Conservation (phyloP, 768 basidiomycete species). For the Russula sp. region DNA sequence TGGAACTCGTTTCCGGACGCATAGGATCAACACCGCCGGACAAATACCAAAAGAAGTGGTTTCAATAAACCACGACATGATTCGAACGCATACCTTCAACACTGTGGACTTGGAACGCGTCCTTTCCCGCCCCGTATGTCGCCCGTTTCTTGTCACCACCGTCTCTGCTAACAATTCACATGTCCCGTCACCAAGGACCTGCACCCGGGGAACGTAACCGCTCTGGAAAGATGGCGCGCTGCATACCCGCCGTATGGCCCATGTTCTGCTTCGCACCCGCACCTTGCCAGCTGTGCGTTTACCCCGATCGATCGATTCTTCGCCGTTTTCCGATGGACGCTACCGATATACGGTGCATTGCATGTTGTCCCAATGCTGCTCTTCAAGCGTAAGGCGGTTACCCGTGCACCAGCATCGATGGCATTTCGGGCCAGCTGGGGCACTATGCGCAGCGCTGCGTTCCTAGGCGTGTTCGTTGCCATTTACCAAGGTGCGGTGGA, state of each 20-base stretch:
- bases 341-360: conserved; percentile 79
- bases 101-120: conserved; percentile 3
- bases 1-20: neutral
- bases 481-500: conserved; percentile 56
- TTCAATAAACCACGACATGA: conserved; percentile 11
- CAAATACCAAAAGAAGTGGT: conserved; percentile 6
- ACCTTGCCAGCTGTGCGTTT: conserved; percentile 47
- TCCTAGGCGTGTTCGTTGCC: conserved; percentile 75
- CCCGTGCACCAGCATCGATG: conserved; percentile 58
- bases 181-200: neutral
- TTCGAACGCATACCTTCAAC: conserved; percentile 2
- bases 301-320: conserved; percentile 65
- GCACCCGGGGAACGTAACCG: conserved; percentile 1
- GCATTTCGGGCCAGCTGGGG: conserved; percentile 59
- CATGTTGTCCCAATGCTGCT: conserved; percentile 84
- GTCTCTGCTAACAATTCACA: neutral
- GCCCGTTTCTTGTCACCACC: neutral
- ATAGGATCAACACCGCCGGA: conserved; percentile 20
- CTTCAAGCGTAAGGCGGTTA: conserved; percentile 66
- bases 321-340: conserved; percentile 76
- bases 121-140: conserved; percentile 8
- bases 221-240: conserved; percentile 1
- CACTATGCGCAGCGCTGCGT: conserved; percentile 77
- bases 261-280: conserved; percentile 74
- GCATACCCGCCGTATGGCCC: conserved; percentile 43